Percentiles rank a stretch among this genome's conserved stretches.
These are phyloP conservation scores for Piper longum DNA, from an alignment of 164 flowering plant species.

Conservation along the genomic window DNA sequence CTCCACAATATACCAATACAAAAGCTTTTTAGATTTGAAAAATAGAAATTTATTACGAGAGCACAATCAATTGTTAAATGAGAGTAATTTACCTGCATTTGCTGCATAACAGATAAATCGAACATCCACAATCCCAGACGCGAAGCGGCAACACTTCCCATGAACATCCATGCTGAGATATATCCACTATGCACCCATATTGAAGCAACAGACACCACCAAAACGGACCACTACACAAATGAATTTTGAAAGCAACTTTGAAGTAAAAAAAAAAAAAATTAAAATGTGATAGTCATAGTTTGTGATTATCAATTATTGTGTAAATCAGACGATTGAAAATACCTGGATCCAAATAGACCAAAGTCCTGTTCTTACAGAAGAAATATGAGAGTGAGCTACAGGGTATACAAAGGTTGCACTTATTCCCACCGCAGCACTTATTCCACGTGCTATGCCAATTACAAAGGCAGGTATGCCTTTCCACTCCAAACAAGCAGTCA, in stretches of 20 bases:
- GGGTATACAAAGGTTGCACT: slow-evolving; percentile 70
- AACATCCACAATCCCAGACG: slow-evolving; percentile 89
- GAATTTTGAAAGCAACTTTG: neutral
- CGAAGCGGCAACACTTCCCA: slow-evolving; percentile 73
- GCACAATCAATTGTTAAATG: neutral
- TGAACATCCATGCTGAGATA: slow-evolving; percentile 55
- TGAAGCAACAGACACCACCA: slow-evolving; percentile 55
- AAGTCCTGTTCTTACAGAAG: slow-evolving; percentile 68
- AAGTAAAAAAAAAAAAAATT: neutral
- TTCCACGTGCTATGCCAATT: slow-evolving; percentile 73
- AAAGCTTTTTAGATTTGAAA: neutral
- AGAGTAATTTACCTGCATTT: slow-evolving; percentile 61
- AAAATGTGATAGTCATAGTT: neutral
- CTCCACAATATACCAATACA: neutral
- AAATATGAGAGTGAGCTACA: slow-evolving; percentile 41
- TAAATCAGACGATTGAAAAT: neutral
- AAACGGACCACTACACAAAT: slow-evolving; percentile 32
- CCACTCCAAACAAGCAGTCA: slow-evolving; percentile 85
- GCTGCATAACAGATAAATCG: slow-evolving; percentile 73
- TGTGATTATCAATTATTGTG: too few species aligned
- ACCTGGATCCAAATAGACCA: slow-evolving; percentile 98
- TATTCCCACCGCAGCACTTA: slow-evolving; percentile 66
- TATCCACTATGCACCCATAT: slow-evolving; percentile 33
- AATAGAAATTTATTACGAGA: neutral
- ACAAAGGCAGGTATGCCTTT: slow-evolving; percentile 65